Evolutionary conservation across 768 basidiomycete genomes (phyloP).

Genomic region (Suillus spraguei): DNA sequence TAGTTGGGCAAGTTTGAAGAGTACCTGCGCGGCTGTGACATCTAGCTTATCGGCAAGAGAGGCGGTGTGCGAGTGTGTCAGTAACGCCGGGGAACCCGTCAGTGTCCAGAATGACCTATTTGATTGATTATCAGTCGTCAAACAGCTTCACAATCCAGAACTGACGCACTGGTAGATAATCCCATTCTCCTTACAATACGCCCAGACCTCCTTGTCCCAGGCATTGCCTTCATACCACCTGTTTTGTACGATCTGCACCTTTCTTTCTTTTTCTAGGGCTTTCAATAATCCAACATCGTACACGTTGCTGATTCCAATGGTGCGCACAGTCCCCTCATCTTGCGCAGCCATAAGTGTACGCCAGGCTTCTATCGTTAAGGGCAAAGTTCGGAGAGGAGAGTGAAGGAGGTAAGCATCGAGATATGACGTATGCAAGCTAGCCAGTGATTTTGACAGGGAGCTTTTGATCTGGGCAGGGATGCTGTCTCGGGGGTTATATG

Average conservation of each 20-base stretch:
- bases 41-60: constrained; percentile 46
- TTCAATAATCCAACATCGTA: constrained; percentile 63
- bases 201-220: constrained; percentile 70
- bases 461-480: constrained; percentile 60
- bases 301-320: constrained; percentile 78
- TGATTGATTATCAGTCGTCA: background rate
- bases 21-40: constrained; percentile 63
- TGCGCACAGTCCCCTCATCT: constrained; percentile 60
- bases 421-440: constrained; percentile 70
- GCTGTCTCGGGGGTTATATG: constrained; percentile 61
- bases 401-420: constrained; percentile 82
- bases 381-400: constrained; percentile 62
- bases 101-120: constrained; percentile 91
- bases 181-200: constrained; percentile 61
- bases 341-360: constrained; percentile 59
- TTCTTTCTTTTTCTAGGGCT: constrained; percentile 52
- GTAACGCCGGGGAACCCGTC: constrained; percentile 69
- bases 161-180: constrained; percentile 71
- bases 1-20: constrained; percentile 70
- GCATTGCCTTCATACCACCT: constrained; percentile 82
- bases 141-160: constrained; percentile 4
- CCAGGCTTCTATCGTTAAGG: constrained; percentile 73
- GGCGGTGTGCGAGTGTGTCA: constrained; percentile 49
- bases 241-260: constrained; percentile 79
- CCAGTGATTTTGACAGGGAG: constrained; percentile 66